phyloP scores from a whole-genome alignment of 192 early-diverging fungal species.

The Mycoemilia scoparia region DNA sequence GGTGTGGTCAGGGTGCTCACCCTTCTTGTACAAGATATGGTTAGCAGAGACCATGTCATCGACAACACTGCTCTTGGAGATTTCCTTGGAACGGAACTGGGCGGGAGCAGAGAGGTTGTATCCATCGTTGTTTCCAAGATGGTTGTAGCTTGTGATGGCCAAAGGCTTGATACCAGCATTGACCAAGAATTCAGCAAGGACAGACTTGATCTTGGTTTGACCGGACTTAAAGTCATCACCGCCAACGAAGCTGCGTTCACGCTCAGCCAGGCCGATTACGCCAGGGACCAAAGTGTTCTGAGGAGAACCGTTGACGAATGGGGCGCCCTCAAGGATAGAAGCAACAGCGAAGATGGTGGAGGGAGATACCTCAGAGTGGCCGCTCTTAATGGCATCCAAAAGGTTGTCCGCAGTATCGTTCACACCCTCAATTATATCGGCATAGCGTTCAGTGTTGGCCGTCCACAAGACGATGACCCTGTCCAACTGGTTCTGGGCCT shows the following conservation, averaged over 20 bases:
- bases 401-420: constrained; percentile 95
- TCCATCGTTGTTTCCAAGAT: constrained; percentile 99
- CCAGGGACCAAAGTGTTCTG: constrained; percentile 99
- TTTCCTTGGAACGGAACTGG: constrained; percentile 99
- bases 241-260: constrained; percentile 76
- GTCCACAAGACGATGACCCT: constrained; percentile 96
- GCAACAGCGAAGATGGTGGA: constrained; percentile 94
- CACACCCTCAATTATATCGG: constrained; percentile 62
- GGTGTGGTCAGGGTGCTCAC: constrained; percentile 60
- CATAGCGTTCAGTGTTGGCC: constrained; percentile 92
- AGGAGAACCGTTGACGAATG: constrained; percentile 97
- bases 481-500: constrained; percentile 70
- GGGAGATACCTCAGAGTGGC: constrained; percentile 84
- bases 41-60: constrained; percentile 99
- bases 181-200: constrained; percentile 95
- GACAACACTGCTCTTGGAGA: constrained; percentile 95
- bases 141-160: constrained; percentile 92
- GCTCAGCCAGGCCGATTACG: constrained; percentile 73
- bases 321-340: constrained; percentile 82
- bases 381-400: constrained; percentile 53
- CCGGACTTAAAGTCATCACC: constrained; percentile 99
- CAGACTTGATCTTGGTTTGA: constrained; percentile 99
- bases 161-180: constrained; percentile 97
- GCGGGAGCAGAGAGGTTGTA: constrained; percentile 90
- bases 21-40: constrained; percentile 71